Conservation (phyloP, 768 basidiomycete species). For the Trametes cinnabarina region DNA sequence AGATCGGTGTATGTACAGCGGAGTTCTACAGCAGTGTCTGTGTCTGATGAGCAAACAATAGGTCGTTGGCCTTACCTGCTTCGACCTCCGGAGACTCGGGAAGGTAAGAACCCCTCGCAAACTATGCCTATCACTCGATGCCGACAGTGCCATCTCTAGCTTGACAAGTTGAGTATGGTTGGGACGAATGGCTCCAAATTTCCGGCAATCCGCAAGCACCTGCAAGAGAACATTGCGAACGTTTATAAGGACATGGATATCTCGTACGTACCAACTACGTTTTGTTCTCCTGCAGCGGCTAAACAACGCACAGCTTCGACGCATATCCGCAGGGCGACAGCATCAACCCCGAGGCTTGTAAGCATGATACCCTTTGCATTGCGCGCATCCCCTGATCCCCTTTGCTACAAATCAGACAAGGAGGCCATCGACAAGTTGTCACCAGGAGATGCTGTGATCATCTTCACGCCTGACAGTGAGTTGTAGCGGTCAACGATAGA, state of each 20-base stretch:
- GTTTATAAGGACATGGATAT: constrained; percentile 88
- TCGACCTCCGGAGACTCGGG: constrained; percentile 81
- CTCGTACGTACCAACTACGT: constrained; percentile 46
- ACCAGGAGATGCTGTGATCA: constrained; percentile 84
- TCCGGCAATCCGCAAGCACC: constrained; percentile 78
- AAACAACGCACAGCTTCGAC: constrained; percentile 54
- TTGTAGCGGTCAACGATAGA: constrained; percentile 8
- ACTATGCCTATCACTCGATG: too few species aligned
- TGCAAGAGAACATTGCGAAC: constrained; percentile 76
- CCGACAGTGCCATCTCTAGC: constrained; percentile 36
- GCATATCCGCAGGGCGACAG: constrained; percentile 71
- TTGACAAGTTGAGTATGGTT: constrained; percentile 79
- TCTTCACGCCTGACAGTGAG: constrained; percentile 90
- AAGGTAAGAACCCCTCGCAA: constrained; percentile 50
- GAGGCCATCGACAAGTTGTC: constrained; percentile 72
- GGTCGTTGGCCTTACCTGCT: constrained; percentile 88
- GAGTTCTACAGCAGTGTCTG: background rate
- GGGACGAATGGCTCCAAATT: constrained; percentile 88
- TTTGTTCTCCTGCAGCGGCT: background rate
- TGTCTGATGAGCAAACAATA: constrained; percentile 28
- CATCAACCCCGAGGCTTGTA: constrained; percentile 80
- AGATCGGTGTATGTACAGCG: constrained; percentile 67
- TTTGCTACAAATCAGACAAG: constrained; percentile 59
- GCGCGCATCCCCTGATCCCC: background rate
- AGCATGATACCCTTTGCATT: constrained; percentile 29